These are phyloP conservation scores for Nakazawaea holstii DNA, from an alignment of 805 yeast species.

Conservation along the genomic window DNA sequence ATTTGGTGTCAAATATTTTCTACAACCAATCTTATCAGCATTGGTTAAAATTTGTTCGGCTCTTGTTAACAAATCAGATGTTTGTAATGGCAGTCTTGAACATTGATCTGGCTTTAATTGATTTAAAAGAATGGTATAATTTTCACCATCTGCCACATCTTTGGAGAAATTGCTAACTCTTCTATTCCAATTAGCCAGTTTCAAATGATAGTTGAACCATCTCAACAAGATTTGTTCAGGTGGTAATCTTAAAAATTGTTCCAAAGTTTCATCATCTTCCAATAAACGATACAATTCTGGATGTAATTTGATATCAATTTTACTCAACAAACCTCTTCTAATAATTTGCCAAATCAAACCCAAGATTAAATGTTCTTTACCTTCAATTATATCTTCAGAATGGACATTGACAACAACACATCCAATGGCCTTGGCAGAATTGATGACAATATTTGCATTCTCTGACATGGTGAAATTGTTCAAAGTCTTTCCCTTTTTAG, in stretches of 20 bases:
- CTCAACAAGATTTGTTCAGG: slow-evolving; percentile 95
- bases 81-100: slow-evolving; percentile 77
- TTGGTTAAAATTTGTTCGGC: slow-evolving; percentile 83
- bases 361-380: slow-evolving; percentile 85
- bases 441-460: slow-evolving; percentile 95
- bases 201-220: slow-evolving; percentile 96
- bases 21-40: slow-evolving; percentile 87
- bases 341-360: slow-evolving; percentile 97
- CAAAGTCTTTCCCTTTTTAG: slow-evolving; percentile 72
- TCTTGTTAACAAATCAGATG: slow-evolving; percentile 65
- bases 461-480: slow-evolving; percentile 95
- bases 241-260: slow-evolving; percentile 92
- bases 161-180: slow-evolving; percentile 79
- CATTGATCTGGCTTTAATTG: slow-evolving; percentile 84
- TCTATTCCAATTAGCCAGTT: slow-evolving; percentile 86
- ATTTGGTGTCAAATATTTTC: slow-evolving; percentile 92
- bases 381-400: slow-evolving; percentile 91
- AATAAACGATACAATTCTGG: slow-evolving; percentile 93
- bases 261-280: slow-evolving; percentile 95
- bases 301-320: slow-evolving; percentile 92
- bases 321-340: slow-evolving; percentile 89
- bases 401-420: slow-evolving; percentile 97
- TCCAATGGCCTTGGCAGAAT: slow-evolving; percentile 98
- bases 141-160: slow-evolving; percentile 93
- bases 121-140: slow-evolving; percentile 82